Evolutionary conservation across 148 eudicot genomes (phyloP), one percentile per base, ranked within the genome.

Genomic region (Nepenthes gracilis): DNA sequence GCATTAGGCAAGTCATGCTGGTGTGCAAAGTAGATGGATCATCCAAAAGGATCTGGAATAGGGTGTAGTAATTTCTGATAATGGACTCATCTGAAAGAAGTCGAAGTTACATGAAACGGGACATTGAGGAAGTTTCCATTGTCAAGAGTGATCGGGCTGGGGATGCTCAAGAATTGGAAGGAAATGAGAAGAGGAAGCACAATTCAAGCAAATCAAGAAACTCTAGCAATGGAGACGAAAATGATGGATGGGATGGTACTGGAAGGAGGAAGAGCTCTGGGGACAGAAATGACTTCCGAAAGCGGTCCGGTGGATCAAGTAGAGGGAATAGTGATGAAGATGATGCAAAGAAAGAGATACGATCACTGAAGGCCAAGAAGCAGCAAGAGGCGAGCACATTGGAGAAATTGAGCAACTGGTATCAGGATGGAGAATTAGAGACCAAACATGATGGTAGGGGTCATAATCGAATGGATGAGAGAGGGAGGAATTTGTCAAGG

Each of bases 341-440:
- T 57, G 94, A 70, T 58, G 51, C 58, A 11, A 79, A 74, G 68
- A 78, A 74, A 62, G 84, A 89, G 54, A 77, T 80, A 6, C 70
- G 78, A 7, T 77, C 83, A 54, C 81, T 82, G 67, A 77, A 74
- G 62, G 38, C 38, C 59, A 84, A 72, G 78, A 80, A 70, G 68
- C 81, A 78, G 67, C 77, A 74, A 62, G 98, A 83, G 65, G 87
- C 71, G 74, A 88, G 78, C 55, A 70, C 96, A 33, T 66, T 93
- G 66, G 95, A 88, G 62, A 86, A 75, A 51, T 60, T 88, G 64
- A 93, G 95, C 74, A 80, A 71, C 72, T 86, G 94, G 91, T 93
- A 93, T 70, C 82, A 78, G 63, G 96, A 88, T 56, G 85, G 86
- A 63, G 96, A 84, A 61, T 61, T 67, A 58, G 88, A 88, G 65